Percentiles rank a stretch among this genome's conserved stretches.
Evolutionary conservation across 208 protist species (phyloP).

Genomic region (Leishmania martiniquensis): DNA sequence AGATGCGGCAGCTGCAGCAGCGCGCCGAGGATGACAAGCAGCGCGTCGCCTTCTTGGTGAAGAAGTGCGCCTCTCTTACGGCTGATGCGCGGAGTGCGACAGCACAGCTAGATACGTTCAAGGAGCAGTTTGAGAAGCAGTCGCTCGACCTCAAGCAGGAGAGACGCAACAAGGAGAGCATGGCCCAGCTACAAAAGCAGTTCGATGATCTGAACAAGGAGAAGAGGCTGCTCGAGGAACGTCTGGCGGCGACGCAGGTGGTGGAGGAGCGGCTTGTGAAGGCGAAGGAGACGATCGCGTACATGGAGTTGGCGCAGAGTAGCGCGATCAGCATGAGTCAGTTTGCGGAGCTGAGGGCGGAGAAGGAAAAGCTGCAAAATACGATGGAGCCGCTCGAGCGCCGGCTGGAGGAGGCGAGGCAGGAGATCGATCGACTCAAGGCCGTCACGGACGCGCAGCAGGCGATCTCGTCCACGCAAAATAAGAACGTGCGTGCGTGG

Average conservation of each 20-base stretch:
- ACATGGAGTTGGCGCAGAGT: conserved; percentile 86
- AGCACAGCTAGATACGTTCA: conserved; percentile 47
- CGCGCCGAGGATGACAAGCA: conserved; percentile 74
- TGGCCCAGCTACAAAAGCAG: conserved; percentile 41
- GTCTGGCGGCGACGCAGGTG: conserved; percentile 53
- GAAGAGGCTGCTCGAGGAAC: conserved; percentile 57
- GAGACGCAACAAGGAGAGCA: conserved; percentile 51
- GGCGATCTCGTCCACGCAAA: conserved; percentile 51
- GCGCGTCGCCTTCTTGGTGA: conserved; percentile 76
- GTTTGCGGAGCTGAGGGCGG: conserved; percentile 77
- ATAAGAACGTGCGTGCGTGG: conserved; percentile 63
- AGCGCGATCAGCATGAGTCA: conserved; percentile 82
- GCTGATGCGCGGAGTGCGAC: conserved; percentile 44
- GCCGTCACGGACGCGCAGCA: conserved; percentile 71
- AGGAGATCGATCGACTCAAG: conserved; percentile 66
- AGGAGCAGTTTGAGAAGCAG: conserved; percentile 46
- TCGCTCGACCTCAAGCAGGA: conserved; percentile 58
- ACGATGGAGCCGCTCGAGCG: conserved; percentile 68
- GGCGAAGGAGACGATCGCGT: conserved; percentile 90
- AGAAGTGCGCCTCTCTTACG: conserved; percentile 68
- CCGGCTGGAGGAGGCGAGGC: conserved; percentile 66
- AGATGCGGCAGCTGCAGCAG: conserved; percentile 45
- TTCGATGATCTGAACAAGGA: conserved; percentile 56
- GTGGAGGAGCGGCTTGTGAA: conserved; percentile 81
- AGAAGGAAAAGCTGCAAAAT: conserved; percentile 74